Evolutionary conservation across 2,329 filamentous ascomycete genomes (phyloP).

Genomic region (Colletotrichum acutatum): DNA sequence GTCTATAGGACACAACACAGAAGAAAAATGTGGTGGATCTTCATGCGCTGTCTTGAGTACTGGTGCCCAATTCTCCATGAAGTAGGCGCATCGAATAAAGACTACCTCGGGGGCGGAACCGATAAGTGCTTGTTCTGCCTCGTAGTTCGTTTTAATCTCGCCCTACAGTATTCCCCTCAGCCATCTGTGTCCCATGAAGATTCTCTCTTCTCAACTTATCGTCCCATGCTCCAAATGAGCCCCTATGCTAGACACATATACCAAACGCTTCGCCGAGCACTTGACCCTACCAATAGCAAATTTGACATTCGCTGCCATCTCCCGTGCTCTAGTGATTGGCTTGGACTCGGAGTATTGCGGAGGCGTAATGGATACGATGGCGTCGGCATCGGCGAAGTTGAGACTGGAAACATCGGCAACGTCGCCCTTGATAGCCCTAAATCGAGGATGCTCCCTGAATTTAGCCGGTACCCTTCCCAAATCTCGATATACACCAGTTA

Average conservation of each 20-base stretch:
- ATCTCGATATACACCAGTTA: slow-evolving; percentile 46
- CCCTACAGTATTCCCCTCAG: slow-evolving; percentile 38
- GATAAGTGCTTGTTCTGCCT: slow-evolving; percentile 39
- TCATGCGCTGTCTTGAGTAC: slow-evolving; percentile 34
- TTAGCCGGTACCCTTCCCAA: slow-evolving; percentile 43
- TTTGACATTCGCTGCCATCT: slow-evolving; percentile 48
- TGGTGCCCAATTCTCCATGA: slow-evolving; percentile 37
- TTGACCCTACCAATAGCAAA: slow-evolving; percentile 42
- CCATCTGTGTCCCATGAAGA: not conserved
- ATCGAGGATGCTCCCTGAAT: slow-evolving; percentile 42
- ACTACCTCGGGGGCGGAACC: slow-evolving; percentile 38
- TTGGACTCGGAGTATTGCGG: slow-evolving; percentile 44
- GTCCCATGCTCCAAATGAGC: slow-evolving; percentile 44
- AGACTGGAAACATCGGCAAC: slow-evolving; percentile 40
- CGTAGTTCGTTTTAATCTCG: slow-evolving; percentile 39
- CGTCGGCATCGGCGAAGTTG: slow-evolving; percentile 44
- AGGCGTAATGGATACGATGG: slow-evolving; percentile 48
- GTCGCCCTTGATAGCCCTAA: slow-evolving; percentile 45
- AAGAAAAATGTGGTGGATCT: slow-evolving; percentile 41
- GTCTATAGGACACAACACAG: slow-evolving; percentile 41
- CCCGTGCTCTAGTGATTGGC: slow-evolving; percentile 44
- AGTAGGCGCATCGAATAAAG: slow-evolving; percentile 38
- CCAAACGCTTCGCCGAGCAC: not conserved
- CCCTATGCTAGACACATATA: slow-evolving; percentile 41
- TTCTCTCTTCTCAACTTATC: slow-evolving; percentile 36